phyloP scores from a whole-genome alignment of 139 green algal genomes.

The Coelastrella sp. region DNA sequence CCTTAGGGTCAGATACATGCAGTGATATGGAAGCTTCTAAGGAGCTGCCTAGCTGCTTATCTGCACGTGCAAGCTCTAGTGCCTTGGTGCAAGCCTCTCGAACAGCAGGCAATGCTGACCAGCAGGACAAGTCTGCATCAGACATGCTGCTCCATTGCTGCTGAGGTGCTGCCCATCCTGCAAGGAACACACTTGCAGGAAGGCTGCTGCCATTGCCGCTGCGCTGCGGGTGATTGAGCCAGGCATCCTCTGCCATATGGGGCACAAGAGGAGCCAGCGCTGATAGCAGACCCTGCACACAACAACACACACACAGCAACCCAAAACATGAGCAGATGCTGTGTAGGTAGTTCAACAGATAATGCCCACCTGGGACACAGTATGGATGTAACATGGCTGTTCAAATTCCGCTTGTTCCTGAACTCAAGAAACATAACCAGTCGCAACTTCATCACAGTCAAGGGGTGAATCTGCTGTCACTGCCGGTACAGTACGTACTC shows the following conservation, averaged over 20 bases:
- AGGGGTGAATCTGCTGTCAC: too few species aligned
- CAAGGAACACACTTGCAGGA: constrained; percentile 81
- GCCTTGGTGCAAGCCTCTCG: constrained; percentile 79
- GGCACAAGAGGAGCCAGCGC: constrained; percentile 87
- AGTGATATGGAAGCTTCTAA: constrained; percentile 87
- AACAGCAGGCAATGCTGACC: constrained; percentile 67
- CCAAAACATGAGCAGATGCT: too few species aligned
- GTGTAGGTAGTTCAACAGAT: too few species aligned
- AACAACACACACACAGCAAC: too few species aligned
- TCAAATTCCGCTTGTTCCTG: too few species aligned
- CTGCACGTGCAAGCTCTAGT: constrained; percentile 82
- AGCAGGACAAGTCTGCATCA: constrained; percentile 58
- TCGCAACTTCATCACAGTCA: too few species aligned
- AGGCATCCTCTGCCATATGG: constrained; percentile 98
- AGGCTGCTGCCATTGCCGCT: constrained; percentile 37
- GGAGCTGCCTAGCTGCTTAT: constrained; percentile 81
- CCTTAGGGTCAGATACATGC: constrained; percentile 67
- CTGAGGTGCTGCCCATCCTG: constrained; percentile 66
- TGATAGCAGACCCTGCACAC: constrained; percentile 64
- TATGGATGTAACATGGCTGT: too few species aligned
- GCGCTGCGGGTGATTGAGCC: constrained; percentile 70
- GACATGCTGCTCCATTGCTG: constrained; percentile 63
- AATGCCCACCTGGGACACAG: too few species aligned
- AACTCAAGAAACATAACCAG: too few species aligned
- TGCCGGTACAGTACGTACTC: too few species aligned